phyloP scores from a whole-genome alignment of 495 filamentous ascomycete species.

The Copromyces sp. region DNA sequence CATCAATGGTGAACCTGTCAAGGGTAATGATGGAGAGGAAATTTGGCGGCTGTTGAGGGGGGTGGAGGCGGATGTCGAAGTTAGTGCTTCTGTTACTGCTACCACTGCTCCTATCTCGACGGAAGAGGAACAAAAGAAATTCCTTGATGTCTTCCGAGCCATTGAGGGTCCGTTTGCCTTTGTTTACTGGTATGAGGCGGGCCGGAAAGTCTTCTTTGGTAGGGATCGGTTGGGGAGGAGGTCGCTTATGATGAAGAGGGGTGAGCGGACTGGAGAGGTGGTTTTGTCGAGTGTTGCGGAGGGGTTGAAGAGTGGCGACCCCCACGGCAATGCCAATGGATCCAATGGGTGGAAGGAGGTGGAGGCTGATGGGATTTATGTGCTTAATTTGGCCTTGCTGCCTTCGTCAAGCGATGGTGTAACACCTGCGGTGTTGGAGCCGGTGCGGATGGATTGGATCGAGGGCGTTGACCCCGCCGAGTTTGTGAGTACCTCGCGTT shows the following conservation, averaged over 20 bases:
- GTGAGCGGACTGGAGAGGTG: conserved; percentile 36
- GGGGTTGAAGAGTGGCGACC: conserved; percentile 14
- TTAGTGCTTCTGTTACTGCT: conserved; percentile 19
- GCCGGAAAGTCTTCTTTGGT: conserved; percentile 59
- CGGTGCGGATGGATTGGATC: conserved; percentile 16
- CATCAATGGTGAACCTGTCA: conserved; percentile 43
- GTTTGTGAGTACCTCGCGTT: conserved; percentile 29
- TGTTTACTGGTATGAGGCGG: conserved; percentile 64
- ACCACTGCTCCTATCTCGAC: background rate
- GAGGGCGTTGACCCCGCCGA: conserved; percentile 8
- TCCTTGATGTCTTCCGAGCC: conserved; percentile 45
- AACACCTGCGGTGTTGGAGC: background rate
- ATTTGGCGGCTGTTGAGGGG: conserved; percentile 52
- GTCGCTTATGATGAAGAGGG: conserved; percentile 54
- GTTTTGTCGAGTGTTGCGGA: conserved; percentile 69
- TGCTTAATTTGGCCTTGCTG: conserved; percentile 37
- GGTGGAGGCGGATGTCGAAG: conserved; percentile 21
- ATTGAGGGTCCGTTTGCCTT: conserved; percentile 87
- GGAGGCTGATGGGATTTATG: conserved; percentile 68
- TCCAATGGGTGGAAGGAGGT: conserved; percentile 63
- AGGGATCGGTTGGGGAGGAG: conserved; percentile 79
- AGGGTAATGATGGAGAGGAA: conserved; percentile 65
- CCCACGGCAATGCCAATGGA: background rate
- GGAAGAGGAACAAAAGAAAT: conserved; percentile 15
- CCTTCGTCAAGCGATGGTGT: too few relatives aligned